Percentiles rank a stretch among this genome's conserved stretches.
These are phyloP conservation scores for Trypanosomatidae sp. DNA, from an alignment of 208 protist species.

Conservation along the genomic window DNA sequence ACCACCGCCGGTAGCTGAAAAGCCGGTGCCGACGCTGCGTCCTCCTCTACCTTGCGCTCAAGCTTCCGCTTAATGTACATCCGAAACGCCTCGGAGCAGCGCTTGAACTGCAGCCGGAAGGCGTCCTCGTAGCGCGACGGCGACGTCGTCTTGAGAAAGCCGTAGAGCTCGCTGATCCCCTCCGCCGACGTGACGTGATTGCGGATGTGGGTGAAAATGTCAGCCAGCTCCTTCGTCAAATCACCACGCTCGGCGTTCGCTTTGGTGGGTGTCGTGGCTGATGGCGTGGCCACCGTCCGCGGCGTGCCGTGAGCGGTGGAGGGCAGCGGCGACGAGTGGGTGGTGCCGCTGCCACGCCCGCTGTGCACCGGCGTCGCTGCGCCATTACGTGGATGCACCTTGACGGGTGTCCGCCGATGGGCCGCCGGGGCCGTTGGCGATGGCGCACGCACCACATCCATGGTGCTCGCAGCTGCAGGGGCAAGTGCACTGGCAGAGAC, in stretches of 20 bases:
- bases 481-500: too few species aligned
- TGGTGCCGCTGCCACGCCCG: too few species aligned
- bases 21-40: constrained; percentile 25
- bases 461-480: too few species aligned
- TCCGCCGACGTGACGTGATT: constrained; percentile 73
- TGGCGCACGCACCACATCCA: too few species aligned
- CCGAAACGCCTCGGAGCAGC: constrained; percentile 84
- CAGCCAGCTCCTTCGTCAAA: constrained; percentile 34
- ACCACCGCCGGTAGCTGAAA: constrained; percentile 57
- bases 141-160: constrained; percentile 33
- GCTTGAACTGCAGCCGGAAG: constrained; percentile 75
- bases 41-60: constrained; percentile 60
- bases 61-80: constrained; percentile 86
- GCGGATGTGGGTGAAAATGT: constrained; percentile 78
- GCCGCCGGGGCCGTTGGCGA: too few species aligned
- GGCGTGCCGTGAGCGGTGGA: too few species aligned
- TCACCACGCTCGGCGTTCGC: too few species aligned
- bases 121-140: constrained; percentile 41
- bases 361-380: too few species aligned
- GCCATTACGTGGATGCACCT: too few species aligned
- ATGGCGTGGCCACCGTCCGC: background rate
- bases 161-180: constrained; percentile 81
- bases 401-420: too few species aligned
- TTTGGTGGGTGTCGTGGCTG: too few species aligned
- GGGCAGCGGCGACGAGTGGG: too few species aligned